Evolutionary conservation across 2,329 filamentous ascomycete genomes (phyloP), one percentile per base, ranked within the genome.

Genomic region (Blumeria graminis): DNA sequence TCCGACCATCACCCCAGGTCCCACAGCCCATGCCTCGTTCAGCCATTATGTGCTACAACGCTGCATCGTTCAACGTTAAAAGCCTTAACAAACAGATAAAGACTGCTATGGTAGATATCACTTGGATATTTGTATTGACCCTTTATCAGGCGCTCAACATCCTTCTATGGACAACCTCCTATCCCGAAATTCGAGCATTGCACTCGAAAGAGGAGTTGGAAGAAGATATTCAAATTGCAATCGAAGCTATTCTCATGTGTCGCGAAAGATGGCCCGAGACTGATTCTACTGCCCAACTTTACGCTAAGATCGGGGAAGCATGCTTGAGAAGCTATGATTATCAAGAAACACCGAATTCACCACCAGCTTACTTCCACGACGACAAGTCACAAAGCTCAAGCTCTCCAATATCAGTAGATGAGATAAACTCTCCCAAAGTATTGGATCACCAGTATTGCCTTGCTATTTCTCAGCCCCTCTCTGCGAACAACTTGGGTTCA

Each of bases 131-230:
- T 65, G 79, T 94, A 0, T 76, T 94, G 58, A 81, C 84, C 18
- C 76, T 96, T 43, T 95, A 93, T 70, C 92, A 93, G 80, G 81
- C 86, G 4, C 76, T 96, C 57, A 95, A 94, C 65, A 89, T 86
- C 5, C 77, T 95, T 54, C 75, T 98, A 0, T 98, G 92, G 92
- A 80, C 85, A 1, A 76, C 94, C 7, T 94, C 89, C 0, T 95
- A 94, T 65, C 76, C 82, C 3, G 84, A 90, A 61, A 81, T 96
- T 28, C 82, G 92, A 50, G 76, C 77, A 56, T 72, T 77, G 16
- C 83, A 94, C 65, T 68, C 76, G 3, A 78, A 81, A 18, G 80
- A 87, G 48, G 82, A 92, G 60, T 82, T 94, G 0, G 81, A 90
- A 64, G 73, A 78, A 32, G 76, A 92, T 61, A 75, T 94, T 46